Base-by-base conservation (phyloP, 495 filamentous ascomycete species). In the Neurospora sp. region DNA sequence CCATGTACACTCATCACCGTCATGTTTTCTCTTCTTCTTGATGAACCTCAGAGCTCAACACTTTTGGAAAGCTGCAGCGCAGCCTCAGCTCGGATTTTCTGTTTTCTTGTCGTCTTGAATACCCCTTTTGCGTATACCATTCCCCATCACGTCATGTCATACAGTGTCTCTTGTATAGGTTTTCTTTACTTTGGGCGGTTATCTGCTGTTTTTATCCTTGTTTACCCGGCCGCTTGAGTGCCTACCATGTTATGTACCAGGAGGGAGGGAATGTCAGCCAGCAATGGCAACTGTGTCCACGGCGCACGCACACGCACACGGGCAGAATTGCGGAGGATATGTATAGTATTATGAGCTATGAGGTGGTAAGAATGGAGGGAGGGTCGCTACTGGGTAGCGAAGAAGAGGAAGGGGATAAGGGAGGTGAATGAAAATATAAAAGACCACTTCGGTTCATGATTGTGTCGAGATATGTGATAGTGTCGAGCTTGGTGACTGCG, bases 51-150 rank as follows among this genome's bases (percentile, higher is more conserved):
- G 21, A 28, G 45, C 28, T 54, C 24, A 31, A 7, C 13, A 0
- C 6, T 62, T 34, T 45, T 45, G 54, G 28, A 34, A 8, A 42
- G 71, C 73, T 75, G 71, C 74, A 69, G 71, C 59, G 74, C 74
- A 71, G 74, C 69, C 71, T 70, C 31, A 13, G 15, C 6, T 42
- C 54, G 48, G 21, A 40, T 36, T 43, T 48, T 43, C 11, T 24
- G 21, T 70, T 54, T 34, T 24, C 4, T 28, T 24, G 34, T 34
- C 54, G 1, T 17, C 28, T 17, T 9, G 15, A 62, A 62, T 62
- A 62, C 54, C 54, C 54, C 54, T 62, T 34, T 28, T 59, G 21
- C 48, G 48, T 70, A 70, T 48, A 43, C 69, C 42, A 62, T 70
- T 71, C 59, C 37, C 37, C 72, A 37, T 69, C 43, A 19, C 38